Evolutionary conservation across 306 rosid genomes (phyloP).

Genomic region (Prosopis cineraria): DNA sequence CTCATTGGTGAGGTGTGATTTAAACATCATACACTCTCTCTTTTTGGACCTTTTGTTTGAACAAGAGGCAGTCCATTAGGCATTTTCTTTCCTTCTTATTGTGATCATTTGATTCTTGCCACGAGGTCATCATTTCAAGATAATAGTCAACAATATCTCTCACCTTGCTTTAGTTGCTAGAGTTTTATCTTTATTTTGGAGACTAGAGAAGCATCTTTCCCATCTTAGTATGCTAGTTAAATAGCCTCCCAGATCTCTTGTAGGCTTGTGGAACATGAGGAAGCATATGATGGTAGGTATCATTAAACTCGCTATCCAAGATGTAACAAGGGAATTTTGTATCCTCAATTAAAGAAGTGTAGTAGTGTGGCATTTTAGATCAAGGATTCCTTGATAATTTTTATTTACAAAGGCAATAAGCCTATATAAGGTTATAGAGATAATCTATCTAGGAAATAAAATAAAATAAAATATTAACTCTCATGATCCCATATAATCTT

Average conservation of each 20-base stretch:
- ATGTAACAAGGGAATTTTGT: neutral
- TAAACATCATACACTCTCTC: too few relatives aligned
- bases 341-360: neutral
- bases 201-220: neutral
- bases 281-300: neutral
- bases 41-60: neutral
- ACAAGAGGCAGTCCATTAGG: neutral
- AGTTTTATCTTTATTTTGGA: neutral
- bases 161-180: neutral
- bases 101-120: neutral
- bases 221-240: neutral
- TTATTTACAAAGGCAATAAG: too few relatives aligned
- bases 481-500: too few relatives aligned
- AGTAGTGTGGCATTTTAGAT: too few relatives aligned
- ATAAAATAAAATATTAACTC: too few relatives aligned
- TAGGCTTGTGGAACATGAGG: neutral
- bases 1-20: neutral
- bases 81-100: too few relatives aligned
- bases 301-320: neutral
- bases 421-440: too few relatives aligned
- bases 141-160: neutral
- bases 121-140: neutral
- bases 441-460: too few relatives aligned
- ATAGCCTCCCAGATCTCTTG: neutral
- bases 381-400: too few relatives aligned